phyloP scores from a whole-genome alignment of 768 basidiomycete genomes.

The Boletales sp. region DNA sequence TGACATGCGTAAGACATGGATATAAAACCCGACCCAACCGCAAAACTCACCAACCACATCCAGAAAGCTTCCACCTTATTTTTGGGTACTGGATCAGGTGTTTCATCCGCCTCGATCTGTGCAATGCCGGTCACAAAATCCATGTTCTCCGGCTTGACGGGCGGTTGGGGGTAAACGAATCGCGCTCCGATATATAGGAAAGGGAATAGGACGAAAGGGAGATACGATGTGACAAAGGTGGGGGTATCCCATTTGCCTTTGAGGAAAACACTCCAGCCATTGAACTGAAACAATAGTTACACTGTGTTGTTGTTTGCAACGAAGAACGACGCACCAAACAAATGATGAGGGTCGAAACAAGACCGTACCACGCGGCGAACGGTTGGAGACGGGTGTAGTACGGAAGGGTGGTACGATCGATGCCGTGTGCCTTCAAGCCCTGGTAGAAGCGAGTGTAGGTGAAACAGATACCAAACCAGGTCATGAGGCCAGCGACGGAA shows the following conservation, averaged over 20 bases:
- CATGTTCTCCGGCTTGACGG: conserved; percentile 57
- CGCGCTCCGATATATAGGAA: conserved; percentile 63
- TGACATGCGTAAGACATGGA: conserved; percentile 2
- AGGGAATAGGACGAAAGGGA: conserved; percentile 71
- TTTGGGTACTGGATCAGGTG: conserved; percentile 68
- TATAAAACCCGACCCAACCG: background rate
- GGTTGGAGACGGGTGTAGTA: conserved; percentile 68
- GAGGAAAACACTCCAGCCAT: conserved; percentile 51
- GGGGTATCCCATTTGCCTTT: conserved; percentile 50
- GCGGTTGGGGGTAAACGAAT: conserved; percentile 34
- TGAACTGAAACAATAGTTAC: conserved; percentile 43
- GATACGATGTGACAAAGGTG: conserved; percentile 81
- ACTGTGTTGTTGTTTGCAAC: background rate
- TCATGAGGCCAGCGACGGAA: conserved; percentile 62
- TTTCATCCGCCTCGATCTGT: conserved; percentile 66
- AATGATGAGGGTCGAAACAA: conserved; percentile 39
- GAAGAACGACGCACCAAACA: conserved; percentile 52
- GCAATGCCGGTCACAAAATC: conserved; percentile 75
- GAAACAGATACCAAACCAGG: conserved; percentile 76
- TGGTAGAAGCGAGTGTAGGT: conserved; percentile 81
- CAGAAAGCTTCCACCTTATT: conserved; percentile 71
- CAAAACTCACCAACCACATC: conserved; percentile 66
- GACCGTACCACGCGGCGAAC: conserved; percentile 60
- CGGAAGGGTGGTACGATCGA: conserved; percentile 67
- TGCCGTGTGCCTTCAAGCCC: conserved; percentile 80